phyloP scores from a whole-genome alignment of 495 filamentous ascomycete species.

The Cryomyces minteri region DNA sequence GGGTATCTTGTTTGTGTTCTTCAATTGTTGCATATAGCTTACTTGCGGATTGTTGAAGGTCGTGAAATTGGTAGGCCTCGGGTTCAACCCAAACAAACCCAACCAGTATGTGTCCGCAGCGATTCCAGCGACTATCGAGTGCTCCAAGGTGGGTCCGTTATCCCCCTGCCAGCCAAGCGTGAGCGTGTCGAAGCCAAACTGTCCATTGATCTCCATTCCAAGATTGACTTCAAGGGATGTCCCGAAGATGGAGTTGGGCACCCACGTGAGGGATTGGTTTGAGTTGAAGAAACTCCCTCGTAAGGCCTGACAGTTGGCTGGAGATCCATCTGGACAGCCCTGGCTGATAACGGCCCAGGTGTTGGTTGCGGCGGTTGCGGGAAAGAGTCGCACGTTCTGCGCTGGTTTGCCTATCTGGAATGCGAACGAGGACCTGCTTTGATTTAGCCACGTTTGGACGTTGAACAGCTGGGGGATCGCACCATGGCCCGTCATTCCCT shows the following conservation, averaged over 20 bases:
- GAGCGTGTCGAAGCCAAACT: conserved; percentile 39
- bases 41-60: conserved; percentile 12
- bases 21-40: conserved; percentile 16
- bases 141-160: conserved; percentile 18
- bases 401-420: conserved; percentile 36
- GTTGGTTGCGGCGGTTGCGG: conserved; percentile 36
- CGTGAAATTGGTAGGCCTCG: conserved; percentile 21
- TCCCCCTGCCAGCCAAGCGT: conserved; percentile 16
- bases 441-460: too few relatives aligned
- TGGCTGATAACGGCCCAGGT: conserved; percentile 34
- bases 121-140: conserved; percentile 32
- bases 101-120: conserved; percentile 36
- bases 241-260: conserved; percentile 32
- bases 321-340: conserved; percentile 26
- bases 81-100: conserved; percentile 37
- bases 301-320: conserved; percentile 10
- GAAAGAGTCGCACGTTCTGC: conserved; percentile 36
- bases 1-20: conserved; percentile 20
- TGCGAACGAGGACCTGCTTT: conserved; percentile 23
- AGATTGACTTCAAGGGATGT: conserved; percentile 32
- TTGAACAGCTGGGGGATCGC: too few relatives aligned
- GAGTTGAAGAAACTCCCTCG: conserved; percentile 35
- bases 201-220: conserved; percentile 30
- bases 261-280: conserved; percentile 35
- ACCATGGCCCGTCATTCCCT: conserved; percentile 5